phyloP scores from a whole-genome alignment of 345 rosid species.

The Viola odorata region DNA sequence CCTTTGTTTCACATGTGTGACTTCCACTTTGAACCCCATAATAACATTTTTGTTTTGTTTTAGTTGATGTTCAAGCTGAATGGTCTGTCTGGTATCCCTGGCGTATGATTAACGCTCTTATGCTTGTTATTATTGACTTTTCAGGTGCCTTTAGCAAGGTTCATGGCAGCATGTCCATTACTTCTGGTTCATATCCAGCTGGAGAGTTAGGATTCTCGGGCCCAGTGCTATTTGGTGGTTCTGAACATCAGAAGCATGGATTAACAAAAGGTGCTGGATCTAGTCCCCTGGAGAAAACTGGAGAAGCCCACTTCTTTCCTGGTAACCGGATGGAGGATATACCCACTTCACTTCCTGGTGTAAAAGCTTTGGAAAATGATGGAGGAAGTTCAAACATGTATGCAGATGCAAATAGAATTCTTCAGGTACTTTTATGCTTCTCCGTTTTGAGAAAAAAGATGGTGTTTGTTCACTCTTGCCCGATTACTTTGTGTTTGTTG shows the following conservation, averaged over 20 bases:
- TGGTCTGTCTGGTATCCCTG: constrained; percentile 1
- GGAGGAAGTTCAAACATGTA: constrained; percentile 39
- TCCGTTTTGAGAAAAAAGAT: too few species aligned
- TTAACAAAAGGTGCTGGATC: constrained; percentile 11
- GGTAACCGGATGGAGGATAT: constrained; percentile 35
- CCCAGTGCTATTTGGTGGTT: constrained; percentile 26
- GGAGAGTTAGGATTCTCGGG: constrained; percentile 37
- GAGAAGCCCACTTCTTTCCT: constrained; percentile 25
- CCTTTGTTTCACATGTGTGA: too few species aligned
- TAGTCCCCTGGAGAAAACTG: constrained; percentile 21
- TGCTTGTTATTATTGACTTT: constrained; percentile 11
- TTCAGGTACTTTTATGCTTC: constrained; percentile 38
- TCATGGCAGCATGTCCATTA: constrained; percentile 42
- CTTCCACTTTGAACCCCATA: too few species aligned
- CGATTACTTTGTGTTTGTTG: too few species aligned
- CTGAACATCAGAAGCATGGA: constrained; percentile 22
- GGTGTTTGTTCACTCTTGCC: too few species aligned
- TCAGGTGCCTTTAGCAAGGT: constrained; percentile 50
- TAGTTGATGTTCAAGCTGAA: not conserved
- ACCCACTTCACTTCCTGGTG: constrained; percentile 26
- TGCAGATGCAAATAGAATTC: constrained; percentile 36
- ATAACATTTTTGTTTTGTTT: not conserved
- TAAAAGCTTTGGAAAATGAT: constrained; percentile 43
- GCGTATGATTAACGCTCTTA: constrained; percentile 6
- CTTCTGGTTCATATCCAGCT: constrained; percentile 31